Conservation (phyloP, 1,284 basidiomycete species). For the Veloboletus limbatus region DNA sequence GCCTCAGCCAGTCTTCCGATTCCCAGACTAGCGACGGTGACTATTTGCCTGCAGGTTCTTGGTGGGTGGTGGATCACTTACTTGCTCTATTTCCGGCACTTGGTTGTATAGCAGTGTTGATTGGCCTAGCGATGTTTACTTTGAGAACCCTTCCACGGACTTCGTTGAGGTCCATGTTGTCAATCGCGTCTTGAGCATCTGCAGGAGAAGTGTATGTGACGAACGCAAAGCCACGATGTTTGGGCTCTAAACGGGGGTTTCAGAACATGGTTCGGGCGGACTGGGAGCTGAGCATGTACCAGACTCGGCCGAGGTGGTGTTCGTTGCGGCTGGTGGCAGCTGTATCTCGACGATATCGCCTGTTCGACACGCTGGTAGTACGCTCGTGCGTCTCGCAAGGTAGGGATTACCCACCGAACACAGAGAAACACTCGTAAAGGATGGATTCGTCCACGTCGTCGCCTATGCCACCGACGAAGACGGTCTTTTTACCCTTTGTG, state of each 20-base stretch:
- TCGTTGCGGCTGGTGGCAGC: constrained; percentile 64
- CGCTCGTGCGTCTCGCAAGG: constrained; percentile 1
- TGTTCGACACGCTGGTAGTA: constrained; percentile 32
- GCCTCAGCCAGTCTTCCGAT: constrained; percentile 78
- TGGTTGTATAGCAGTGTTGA: constrained; percentile 62
- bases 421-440: constrained; percentile 67
- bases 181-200: constrained; percentile 83
- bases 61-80: constrained; percentile 38
- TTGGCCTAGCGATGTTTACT: constrained; percentile 73
- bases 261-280: background rate
- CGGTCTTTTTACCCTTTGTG: constrained; percentile 74
- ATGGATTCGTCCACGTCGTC: constrained; percentile 72
- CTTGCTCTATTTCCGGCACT: constrained; percentile 67
- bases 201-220: constrained; percentile 72
- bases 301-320: constrained; percentile 52
- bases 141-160: constrained; percentile 69
- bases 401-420: constrained; percentile 61
- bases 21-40: constrained; percentile 67
- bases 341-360: constrained; percentile 83
- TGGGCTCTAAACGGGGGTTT: constrained; percentile 48
- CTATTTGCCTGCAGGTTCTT: background rate
- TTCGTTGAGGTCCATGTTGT: constrained; percentile 88
- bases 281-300: constrained; percentile 36
- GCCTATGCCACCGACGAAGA: constrained; percentile 74
- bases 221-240: constrained; percentile 82